A percentile compares a stretch with the other conserved stretches of the same genome.
phyloP scores from a whole-genome alignment of 2,329 filamentous ascomycete species.

The Diaporthe aspalathi region DNA sequence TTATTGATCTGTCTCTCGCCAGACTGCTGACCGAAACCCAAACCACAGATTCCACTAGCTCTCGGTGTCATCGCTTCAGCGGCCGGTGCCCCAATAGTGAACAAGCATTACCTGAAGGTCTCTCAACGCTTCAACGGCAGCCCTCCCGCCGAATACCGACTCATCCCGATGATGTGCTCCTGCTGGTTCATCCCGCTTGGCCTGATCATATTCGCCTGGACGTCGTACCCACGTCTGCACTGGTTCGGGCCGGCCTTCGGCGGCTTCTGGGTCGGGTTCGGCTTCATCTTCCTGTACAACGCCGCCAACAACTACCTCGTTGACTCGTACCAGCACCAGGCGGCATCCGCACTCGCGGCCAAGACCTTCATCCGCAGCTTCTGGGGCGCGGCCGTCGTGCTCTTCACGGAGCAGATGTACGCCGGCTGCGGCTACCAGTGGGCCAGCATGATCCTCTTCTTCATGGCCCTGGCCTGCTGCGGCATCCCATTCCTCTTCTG shows the following conservation, averaged over 20 bases:
- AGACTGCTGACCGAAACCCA: not conserved
- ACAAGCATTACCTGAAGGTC: constrained; percentile 81
- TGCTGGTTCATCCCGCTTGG: constrained; percentile 77
- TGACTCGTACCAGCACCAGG: constrained; percentile 75
- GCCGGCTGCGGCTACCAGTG: constrained; percentile 77
- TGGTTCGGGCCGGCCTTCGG: constrained; percentile 81
- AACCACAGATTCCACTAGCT: constrained; percentile 73
- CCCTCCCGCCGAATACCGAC: constrained; percentile 80
- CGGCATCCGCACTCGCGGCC: constrained; percentile 82
- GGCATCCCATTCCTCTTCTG: constrained; percentile 87
- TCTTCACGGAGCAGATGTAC: constrained; percentile 89
- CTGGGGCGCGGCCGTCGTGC: constrained; percentile 81
- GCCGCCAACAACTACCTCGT: constrained; percentile 80
- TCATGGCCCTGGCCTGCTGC: constrained; percentile 81
- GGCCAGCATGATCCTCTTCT: constrained; percentile 79
- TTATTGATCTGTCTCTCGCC: constrained; percentile 29
- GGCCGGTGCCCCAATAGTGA: constrained; percentile 76
- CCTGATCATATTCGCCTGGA: constrained; percentile 70
- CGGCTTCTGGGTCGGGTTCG: constrained; percentile 79
- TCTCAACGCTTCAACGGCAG: constrained; percentile 73
- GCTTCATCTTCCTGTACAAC: constrained; percentile 88
- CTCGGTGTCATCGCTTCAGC: constrained; percentile 79
- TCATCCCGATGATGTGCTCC: constrained; percentile 84
- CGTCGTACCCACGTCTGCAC: constrained; percentile 71
- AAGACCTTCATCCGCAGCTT: constrained; percentile 84